These are phyloP conservation scores for Royoungia palumana DNA, from an alignment of 768 basidiomycete species.

Conservation along the genomic window DNA sequence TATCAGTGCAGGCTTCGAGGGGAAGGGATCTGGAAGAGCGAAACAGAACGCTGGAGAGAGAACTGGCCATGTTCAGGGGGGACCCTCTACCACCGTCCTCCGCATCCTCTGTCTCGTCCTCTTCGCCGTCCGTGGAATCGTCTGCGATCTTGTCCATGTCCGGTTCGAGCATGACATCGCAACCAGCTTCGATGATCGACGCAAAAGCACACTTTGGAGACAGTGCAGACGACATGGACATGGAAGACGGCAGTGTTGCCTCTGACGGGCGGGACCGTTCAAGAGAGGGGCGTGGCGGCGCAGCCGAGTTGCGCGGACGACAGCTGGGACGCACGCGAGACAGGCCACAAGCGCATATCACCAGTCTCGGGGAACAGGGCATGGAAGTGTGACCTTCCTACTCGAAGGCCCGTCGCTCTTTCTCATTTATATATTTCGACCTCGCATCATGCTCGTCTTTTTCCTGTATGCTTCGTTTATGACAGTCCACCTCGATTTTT, in stretches of 20 bases:
- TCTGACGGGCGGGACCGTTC: constrained; percentile 3
- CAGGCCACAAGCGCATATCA: constrained; percentile 10
- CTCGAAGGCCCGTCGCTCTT: background rate
- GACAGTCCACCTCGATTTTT: too few relatives aligned
- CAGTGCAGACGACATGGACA: constrained; percentile 14
- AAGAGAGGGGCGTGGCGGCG: background rate
- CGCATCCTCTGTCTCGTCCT: constrained; percentile 12
- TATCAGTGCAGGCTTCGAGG: constrained; percentile 71
- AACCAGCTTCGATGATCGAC: constrained; percentile 7
- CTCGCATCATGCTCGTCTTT: too few relatives aligned
- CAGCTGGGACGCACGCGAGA: constrained; percentile 16
- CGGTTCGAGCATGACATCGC: constrained; percentile 10
- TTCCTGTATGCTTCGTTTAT: too few relatives aligned
- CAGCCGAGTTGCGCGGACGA: constrained; percentile 17
- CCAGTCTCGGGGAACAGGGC: constrained; percentile 6
- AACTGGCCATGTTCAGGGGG: constrained; percentile 25
- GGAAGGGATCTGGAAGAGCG: constrained; percentile 78
- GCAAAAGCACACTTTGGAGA: constrained; percentile 1
- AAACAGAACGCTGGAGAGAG: constrained; percentile 42
- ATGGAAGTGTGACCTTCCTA: constrained; percentile 18
- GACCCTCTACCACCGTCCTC: constrained; percentile 12
- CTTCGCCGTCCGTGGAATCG: constrained; percentile 17
- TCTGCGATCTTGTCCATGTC: constrained; percentile 19
- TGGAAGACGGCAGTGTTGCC: constrained; percentile 9
- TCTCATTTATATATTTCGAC: too few relatives aligned